Evolutionary conservation across 768 basidiomycete species (phyloP), one percentile per base, ranked within the genome.

Genomic region (Tylopilus intermedius): DNA sequence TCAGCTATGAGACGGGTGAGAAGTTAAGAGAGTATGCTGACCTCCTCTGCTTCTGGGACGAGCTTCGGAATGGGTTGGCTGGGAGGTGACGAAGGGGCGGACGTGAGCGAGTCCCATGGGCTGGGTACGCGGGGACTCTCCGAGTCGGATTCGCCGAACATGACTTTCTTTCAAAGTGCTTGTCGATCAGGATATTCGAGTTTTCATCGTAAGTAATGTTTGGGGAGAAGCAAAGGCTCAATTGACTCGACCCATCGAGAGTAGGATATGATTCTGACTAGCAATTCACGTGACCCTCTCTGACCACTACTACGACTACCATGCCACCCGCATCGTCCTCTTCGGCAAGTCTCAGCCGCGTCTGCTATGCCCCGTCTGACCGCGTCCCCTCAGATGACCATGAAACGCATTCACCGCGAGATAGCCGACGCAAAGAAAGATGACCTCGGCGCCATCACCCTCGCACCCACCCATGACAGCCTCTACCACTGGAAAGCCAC

Each of bases 321-420:
- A 68, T 68, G 67, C 56, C 67, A 47, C 60, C 62, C 11, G 41
- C 60, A 42, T n/a, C 40, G n/a, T 62, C 67, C 14, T 67, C 64
- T 37, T 24, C 52, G 44, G 67, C 52, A 49, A 33, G 67, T 64
- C 46, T 41, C 14, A 21, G n/a, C 3, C 0, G 5, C n/a, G 1
- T 33, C 3, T 14, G 6, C 35, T 8, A 11, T 14, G 21, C 1
- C 33, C 4, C 2, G 7, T 26, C 62, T 66, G 43, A 66, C 50
- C 8, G 24, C 37, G 11, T 30, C 13, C 6, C 42, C 5, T 8
- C 9, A 79, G 79, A 82, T 80, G 62, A 87, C 90, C 6, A 68
- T 89, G 59, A 92, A 90, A 72, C 85, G 90, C 41, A 92, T 93
- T 38, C 80, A 87, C 57, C 84, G 87, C 54, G 90, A 93, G 70